Evolutionary conservation across 2,329 filamentous ascomycete genomes (phyloP), one percentile per base, ranked within the genome.

Genomic region (Verticillium klebahnii): DNA sequence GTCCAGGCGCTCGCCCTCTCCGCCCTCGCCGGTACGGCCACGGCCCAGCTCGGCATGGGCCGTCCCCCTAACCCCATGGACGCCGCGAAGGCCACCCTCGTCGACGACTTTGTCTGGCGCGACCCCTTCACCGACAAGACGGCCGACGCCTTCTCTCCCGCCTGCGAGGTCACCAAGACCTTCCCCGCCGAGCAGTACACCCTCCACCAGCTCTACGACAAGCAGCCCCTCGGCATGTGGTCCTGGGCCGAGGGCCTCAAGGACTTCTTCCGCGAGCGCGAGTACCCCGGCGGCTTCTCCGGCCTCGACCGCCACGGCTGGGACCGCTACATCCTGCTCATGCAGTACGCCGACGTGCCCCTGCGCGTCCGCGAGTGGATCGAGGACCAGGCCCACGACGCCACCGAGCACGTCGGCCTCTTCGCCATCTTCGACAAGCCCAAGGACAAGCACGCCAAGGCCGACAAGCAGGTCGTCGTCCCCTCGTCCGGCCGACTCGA

Each of bases 261-360:
- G 67, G 67, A 67, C 15, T 68, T 77, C 52, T 81, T 81, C 65
- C 61, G 69, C 8, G 71, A 71, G 5, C 72, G 75, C 36, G 71
- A 77, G 58, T 82, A 85, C 68, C 82, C 82, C 0, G 82, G 82
- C 29, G 77, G 76, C 50, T 85, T 82, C 82, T 74, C 75, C 31
- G 82, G 82, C 39, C 70, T 80, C 29, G 82, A 85, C 66, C 75
- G 74, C n/a, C 82, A 85, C 69, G 78, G 78, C 57, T 75, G 78
- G 63, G 78, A 82, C 60, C 77, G 82, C 19, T 76, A 75, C 61
- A 67, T 84, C 64, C 68, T 84, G 54, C 67, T 74, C 66, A 83
- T 84, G 81, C 71, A 75, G 36, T 79, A 80, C 64, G 66, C 69
- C 5, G 72, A 77, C 6, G 61, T 84, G 34, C 82, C 81, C 12